Base-by-base conservation (phyloP, 2,329 filamentous ascomycete genomes). In the Talaromyces sp. region DNA sequence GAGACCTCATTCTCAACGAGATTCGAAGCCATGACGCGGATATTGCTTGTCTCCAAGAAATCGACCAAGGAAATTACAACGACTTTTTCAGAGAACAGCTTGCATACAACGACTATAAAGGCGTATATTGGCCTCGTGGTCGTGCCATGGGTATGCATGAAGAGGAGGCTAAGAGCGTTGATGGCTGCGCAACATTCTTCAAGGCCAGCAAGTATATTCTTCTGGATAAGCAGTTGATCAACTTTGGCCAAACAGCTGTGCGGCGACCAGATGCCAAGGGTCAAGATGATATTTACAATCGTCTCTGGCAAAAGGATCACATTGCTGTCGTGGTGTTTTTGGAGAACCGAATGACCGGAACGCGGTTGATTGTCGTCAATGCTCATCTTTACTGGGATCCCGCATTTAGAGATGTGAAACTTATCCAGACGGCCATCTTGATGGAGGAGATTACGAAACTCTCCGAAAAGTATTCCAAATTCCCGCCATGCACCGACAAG, bases 241-340 rank as follows among this genome's bases (percentile, higher is more conserved):
- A 97, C 77, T 97, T 97, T 75, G 89, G 91, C 43, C 90, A 92
- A 66, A 91, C 92, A 64, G 94, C 94, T 69, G 97, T 99, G 78
- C 95, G 96, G 75, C 85, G 95, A 69, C 92, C 93, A 2, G 95
- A 98, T 75, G 97, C 97, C 87, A 98, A 98, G 81, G 92, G 93
- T 64, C 92, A 96, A 73, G 92, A 96, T 74, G 95, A 99, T 73
- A 94, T 98, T 65, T 98, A 97, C 84, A 99, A 99, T 77, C 90
- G 95, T 33, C 90, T 99, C 67, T 98, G 97, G 95, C 93, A 94
- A 67, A 92, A 95, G 79, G 95, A 99, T 82, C 94, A 98, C 75
- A 97, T 99, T 77, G 95, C 91, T 16, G 90, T 97, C 57, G 87
- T 97, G 57, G 88, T 90, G 64, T 96, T 98, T 82, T 87, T 99